Percentiles rank a stretch among this genome's conserved stretches.
phyloP scores from a whole-genome alignment of 2,329 filamentous ascomycete species.

The Pseudogymnoascus sp. region DNA sequence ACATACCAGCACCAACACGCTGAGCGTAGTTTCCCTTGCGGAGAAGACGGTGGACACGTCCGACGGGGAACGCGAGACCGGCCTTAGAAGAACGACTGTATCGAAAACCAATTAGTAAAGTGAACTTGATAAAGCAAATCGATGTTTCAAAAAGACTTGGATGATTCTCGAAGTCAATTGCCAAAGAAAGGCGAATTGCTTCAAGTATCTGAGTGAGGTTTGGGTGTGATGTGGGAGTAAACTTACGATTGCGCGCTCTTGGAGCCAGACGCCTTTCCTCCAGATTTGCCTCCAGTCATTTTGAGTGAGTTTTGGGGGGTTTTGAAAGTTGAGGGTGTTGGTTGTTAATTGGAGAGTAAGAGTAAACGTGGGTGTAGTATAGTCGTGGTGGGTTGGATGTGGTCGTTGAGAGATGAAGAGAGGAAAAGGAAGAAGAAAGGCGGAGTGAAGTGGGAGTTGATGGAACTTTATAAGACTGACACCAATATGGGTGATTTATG shows the following conservation, averaged over 20 bases:
- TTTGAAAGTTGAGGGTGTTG: conserved; percentile 24
- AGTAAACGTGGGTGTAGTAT: conserved; percentile 19
- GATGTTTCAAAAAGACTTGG: conserved; percentile 19
- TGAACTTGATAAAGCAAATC: conserved; percentile 18
- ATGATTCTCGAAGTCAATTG: conserved; percentile 4
- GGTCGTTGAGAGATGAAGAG: conserved; percentile 7
- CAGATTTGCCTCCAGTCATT: conserved; percentile 99
- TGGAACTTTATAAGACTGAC: conserved; percentile 13
- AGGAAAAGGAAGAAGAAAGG: conserved; percentile 24
- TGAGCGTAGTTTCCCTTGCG: conserved; percentile 99
- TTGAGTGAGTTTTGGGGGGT: conserved; percentile 47
- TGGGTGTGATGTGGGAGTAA: conserved; percentile 9
- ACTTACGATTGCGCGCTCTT: conserved; percentile 99
- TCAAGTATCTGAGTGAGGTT: background rate
- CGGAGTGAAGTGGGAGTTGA: conserved; percentile 15
- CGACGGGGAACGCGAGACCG: conserved; percentile 96
- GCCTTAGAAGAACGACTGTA: conserved; percentile 95
- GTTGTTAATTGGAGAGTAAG: conserved; percentile 16
- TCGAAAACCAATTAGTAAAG: conserved; percentile 32
- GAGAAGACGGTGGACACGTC: conserved; percentile 97
- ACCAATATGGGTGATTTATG: conserved; percentile 8
- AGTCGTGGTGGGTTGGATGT: conserved; percentile 13
- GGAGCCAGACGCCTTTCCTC: conserved; percentile 97
- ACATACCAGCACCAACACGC: conserved; percentile 88
- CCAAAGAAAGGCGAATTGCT: conserved; percentile 34